phyloP scores from a whole-genome alignment of 2,329 filamentous ascomycete genomes.

The Aaosphaeria arxii region DNA sequence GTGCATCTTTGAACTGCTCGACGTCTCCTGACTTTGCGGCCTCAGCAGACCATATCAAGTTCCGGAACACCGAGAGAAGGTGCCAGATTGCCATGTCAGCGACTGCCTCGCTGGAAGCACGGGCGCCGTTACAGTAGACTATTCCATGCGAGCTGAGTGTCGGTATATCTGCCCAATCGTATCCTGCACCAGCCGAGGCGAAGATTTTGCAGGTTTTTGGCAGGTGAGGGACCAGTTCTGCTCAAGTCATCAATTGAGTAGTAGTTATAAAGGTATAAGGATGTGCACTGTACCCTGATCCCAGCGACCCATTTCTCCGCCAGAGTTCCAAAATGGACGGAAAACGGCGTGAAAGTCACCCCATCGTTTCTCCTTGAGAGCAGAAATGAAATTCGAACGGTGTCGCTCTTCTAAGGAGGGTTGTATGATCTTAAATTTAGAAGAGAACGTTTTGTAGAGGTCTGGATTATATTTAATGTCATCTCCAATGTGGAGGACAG shows the following conservation, averaged over 20 bases:
- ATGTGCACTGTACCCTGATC: constrained; percentile 1
- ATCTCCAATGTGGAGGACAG: constrained; percentile 46
- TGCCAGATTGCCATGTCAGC: constrained; percentile 44
- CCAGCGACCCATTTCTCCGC: constrained; percentile 15
- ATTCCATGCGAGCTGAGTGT: constrained; percentile 5
- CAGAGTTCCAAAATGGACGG: constrained; percentile 11
- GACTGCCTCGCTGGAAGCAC: constrained; percentile 44
- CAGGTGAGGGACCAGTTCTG: constrained; percentile 8
- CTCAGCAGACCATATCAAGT: constrained; percentile 9
- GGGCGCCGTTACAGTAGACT: constrained; percentile 43
- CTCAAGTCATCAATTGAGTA: too few species aligned
- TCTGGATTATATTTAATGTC: constrained; percentile 49
- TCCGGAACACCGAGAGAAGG: constrained; percentile 32
- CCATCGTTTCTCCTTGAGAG: constrained; percentile 8
- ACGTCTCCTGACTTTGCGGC: constrained; percentile 7
- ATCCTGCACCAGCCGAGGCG: constrained; percentile 10
- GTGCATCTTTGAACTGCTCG: constrained; percentile 5
- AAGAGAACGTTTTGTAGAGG: constrained; percentile 39
- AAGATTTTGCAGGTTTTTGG: constrained; percentile 8
- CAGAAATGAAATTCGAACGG: constrained; percentile 20
- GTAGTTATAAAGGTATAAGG: too few species aligned
- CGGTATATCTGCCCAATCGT: constrained; percentile 14
- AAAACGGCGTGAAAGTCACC: constrained; percentile 12
- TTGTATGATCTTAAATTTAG: constrained; percentile 41
- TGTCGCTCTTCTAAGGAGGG: constrained; percentile 30